These are phyloP conservation scores for Eleusine indica DNA, from an alignment of 176 grass and related monocot species.

Conservation along the genomic window DNA sequence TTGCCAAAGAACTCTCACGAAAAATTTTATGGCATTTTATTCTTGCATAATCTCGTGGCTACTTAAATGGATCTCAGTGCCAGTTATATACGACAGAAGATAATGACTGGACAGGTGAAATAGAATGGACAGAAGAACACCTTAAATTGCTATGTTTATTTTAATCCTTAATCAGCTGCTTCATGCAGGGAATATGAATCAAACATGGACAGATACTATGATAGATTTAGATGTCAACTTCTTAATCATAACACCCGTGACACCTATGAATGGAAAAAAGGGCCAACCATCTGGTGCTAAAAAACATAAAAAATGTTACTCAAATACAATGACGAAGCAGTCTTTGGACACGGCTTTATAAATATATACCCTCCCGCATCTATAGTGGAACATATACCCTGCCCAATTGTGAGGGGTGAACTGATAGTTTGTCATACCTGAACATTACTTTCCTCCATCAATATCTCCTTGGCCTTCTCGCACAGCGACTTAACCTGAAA, in stretches of 20 bases:
- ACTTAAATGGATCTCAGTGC: not conserved
- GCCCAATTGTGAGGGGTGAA: slow-evolving; percentile 9
- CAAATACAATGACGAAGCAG: slow-evolving; percentile 7
- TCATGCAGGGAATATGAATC: not conserved
- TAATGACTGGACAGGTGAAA: slow-evolving; percentile 14
- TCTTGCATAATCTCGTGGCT: not conserved
- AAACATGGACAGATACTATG: slow-evolving; percentile 7
- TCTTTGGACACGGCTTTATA: not conserved
- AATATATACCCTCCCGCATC: not conserved
- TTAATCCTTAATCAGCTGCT: slow-evolving; percentile 1
- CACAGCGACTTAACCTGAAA: slow-evolving; percentile 87
- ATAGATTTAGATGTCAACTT: slow-evolving; percentile 6
- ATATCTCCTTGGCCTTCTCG: slow-evolving; percentile 95
- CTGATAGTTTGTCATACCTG: slow-evolving; percentile 56
- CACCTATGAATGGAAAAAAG: not conserved
- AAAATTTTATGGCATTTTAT: not conserved
- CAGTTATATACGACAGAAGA: not conserved
- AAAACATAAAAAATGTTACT: not conserved
- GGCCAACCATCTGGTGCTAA: not conserved
- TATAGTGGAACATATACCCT: slow-evolving; percentile 26
- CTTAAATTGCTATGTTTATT: slow-evolving; percentile 13
- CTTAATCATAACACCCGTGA: not conserved
- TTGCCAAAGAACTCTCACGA: not conserved
- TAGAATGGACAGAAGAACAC: not conserved
- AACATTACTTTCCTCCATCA: slow-evolving; percentile 98